phyloP scores from a whole-genome alignment of 108 stramenopile species.

The Nitzschia putrida region DNA sequence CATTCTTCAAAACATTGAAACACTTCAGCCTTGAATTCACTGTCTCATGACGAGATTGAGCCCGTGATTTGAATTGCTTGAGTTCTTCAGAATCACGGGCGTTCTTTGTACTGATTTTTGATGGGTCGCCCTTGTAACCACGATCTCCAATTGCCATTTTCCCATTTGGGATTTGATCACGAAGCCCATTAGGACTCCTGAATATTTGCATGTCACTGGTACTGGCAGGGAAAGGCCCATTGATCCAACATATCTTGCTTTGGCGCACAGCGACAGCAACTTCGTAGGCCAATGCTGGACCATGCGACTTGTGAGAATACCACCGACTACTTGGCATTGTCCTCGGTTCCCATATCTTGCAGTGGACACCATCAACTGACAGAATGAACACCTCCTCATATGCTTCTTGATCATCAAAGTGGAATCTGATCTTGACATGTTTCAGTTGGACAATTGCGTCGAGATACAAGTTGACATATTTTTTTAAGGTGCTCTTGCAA shows the following conservation, averaged over 20 bases:
- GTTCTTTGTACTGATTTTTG: conserved; percentile 3
- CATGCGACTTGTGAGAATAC: conserved; percentile 12
- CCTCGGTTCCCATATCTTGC: conserved; percentile 12
- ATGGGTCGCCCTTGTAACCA: conserved; percentile 17
- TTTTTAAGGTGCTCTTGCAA: too few species aligned
- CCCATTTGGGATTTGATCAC: not conserved
- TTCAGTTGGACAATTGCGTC: too few species aligned
- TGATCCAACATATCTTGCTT: conserved; percentile 40
- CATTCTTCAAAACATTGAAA: not conserved
- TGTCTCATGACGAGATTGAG: conserved; percentile 40
- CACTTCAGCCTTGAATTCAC: conserved; percentile 26
- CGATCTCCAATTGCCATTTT: conserved; percentile 21
- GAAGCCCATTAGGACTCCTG: conserved; percentile 22
- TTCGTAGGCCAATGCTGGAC: conserved; percentile 13
- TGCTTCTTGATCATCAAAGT: too few species aligned
- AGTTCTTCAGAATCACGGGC: conserved; percentile 1
- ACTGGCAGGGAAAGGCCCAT: conserved; percentile 47
- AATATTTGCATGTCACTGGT: conserved; percentile 39
- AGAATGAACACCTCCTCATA: too few species aligned
- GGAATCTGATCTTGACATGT: too few species aligned
- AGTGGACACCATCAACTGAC: conserved; percentile 23
- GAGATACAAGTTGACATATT: too few species aligned
- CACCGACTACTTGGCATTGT: not conserved
- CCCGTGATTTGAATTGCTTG: conserved; percentile 22
- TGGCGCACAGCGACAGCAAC: conserved; percentile 5